These are phyloP conservation scores for Pseudophaeomoniella oleicola DNA, from an alignment of 2,329 filamentous ascomycete species.

Conservation along the genomic window DNA sequence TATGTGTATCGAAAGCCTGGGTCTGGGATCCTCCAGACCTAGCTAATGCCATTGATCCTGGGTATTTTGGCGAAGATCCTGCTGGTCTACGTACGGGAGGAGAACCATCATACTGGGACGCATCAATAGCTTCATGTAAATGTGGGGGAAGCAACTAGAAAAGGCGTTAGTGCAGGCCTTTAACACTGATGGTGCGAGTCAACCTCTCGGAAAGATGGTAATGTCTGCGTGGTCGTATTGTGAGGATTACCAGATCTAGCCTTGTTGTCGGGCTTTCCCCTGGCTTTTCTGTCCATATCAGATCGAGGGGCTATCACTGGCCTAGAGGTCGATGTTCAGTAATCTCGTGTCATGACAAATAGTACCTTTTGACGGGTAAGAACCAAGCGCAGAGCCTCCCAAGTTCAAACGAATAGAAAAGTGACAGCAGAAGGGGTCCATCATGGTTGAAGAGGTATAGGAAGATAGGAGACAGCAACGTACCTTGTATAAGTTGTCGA, in stretches of 20 bases:
- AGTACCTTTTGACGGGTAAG: too few species aligned
- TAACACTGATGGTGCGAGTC: neutral
- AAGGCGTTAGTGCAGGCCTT: neutral
- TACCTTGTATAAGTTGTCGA: neutral
- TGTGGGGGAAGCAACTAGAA: slow-evolving; percentile 1
- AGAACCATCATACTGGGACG: neutral
- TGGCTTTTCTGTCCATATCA: neutral
- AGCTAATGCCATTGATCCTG: neutral
- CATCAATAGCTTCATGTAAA: slow-evolving; percentile 1
- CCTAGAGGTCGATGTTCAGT: too few species aligned
- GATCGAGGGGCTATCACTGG: neutral
- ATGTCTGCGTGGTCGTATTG: neutral
- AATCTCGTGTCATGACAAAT: too few species aligned
- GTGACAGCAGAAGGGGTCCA: too few species aligned
- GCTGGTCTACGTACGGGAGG: neutral
- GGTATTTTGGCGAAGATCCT: neutral
- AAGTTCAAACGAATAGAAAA: too few species aligned
- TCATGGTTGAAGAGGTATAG: too few species aligned
- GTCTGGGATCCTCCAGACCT: too few species aligned
- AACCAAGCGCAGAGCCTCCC: too few species aligned
- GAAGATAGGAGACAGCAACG: too few species aligned
- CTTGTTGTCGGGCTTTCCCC: neutral
- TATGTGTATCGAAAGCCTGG: too few species aligned
- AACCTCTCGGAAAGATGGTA: slow-evolving; percentile 1
- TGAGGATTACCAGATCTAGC: neutral